Evolutionary conservation across 2,329 filamentous ascomycete species (phyloP).

Genomic region (Ambrosiella xylebori): DNA sequence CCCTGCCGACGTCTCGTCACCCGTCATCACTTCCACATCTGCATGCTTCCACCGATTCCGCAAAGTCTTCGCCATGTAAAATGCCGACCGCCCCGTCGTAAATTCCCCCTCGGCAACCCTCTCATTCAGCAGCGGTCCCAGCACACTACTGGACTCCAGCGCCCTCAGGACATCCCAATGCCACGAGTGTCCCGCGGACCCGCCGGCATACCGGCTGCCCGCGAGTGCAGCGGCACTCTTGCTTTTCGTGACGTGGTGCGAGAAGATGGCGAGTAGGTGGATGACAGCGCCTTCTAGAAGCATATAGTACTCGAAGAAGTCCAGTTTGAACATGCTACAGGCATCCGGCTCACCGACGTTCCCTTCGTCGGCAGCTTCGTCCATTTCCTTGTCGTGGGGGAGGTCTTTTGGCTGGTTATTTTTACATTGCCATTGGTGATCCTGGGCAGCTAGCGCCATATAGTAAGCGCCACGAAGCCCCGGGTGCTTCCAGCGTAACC

Average conservation of each 20-base stretch:
- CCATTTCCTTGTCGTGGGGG: not conserved
- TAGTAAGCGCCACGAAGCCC: slow-evolving; percentile 40
- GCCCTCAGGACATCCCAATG: slow-evolving; percentile 53
- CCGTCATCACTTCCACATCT: slow-evolving; percentile 27
- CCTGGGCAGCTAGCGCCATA: slow-evolving; percentile 24
- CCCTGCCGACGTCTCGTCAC: slow-evolving; percentile 3
- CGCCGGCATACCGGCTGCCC: slow-evolving; percentile 3
- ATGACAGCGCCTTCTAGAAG: slow-evolving; percentile 55
- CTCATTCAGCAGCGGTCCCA: slow-evolving; percentile 35
- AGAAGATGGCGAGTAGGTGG: slow-evolving; percentile 46
- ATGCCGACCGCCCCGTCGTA: slow-evolving; percentile 31
- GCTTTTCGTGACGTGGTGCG: slow-evolving; percentile 30
- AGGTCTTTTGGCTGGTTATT: too few relatives aligned
- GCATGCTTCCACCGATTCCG: slow-evolving; percentile 58
- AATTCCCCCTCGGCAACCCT: not conserved
- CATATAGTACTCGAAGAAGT: slow-evolving; percentile 63
- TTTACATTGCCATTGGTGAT: too few relatives aligned
- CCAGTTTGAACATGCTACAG: slow-evolving; percentile 50
- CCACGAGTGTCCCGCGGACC: slow-evolving; percentile 32
- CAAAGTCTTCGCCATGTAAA: slow-evolving; percentile 50
- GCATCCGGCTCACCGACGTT: slow-evolving; percentile 32
- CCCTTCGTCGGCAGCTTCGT: slow-evolving; percentile 14
- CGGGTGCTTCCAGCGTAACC: slow-evolving; percentile 46
- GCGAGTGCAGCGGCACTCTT: not conserved
- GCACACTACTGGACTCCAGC: slow-evolving; percentile 30